A percentile compares a stretch with the other conserved stretches of the same genome.
phyloP scores from a whole-genome alignment of 805 yeast species.

The Cyberlindnera samutprakarnensis region DNA sequence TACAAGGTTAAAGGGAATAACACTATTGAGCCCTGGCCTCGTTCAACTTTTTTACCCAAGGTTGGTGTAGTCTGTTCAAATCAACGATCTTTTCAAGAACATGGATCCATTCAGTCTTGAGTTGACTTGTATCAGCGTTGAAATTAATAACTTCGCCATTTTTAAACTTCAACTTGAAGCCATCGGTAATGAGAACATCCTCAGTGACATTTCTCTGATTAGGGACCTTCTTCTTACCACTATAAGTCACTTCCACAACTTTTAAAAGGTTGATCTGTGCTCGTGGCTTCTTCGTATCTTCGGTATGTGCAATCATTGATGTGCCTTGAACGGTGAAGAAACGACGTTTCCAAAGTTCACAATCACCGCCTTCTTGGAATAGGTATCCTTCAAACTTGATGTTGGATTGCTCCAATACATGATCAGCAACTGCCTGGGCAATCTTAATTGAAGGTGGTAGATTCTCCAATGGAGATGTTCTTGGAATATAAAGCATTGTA shows the following conservation, averaged over 20 bases:
- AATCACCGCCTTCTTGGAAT: constrained; percentile 90
- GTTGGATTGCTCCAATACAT: constrained; percentile 28
- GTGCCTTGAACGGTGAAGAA: constrained; percentile 68
- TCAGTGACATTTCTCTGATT: constrained; percentile 60
- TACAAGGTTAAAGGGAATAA: background rate
- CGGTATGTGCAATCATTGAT: constrained; percentile 70
- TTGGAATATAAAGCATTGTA: constrained; percentile 62
- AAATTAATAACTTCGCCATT: constrained; percentile 81
- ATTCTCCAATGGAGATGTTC: constrained; percentile 49
- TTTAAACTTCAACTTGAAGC: constrained; percentile 66
- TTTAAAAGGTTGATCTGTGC: constrained; percentile 71
- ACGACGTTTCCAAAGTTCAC: constrained; percentile 62
- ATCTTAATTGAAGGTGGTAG: constrained; percentile 64
- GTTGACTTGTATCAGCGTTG: constrained; percentile 66
- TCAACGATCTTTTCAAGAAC: constrained; percentile 49
- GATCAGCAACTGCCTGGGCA: constrained; percentile 35
- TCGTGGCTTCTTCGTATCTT: constrained; percentile 55
- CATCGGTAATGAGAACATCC: constrained; percentile 57
- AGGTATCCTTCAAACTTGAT: constrained; percentile 56
- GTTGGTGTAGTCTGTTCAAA: constrained; percentile 50
- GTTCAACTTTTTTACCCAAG: constrained; percentile 46
- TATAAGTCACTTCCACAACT: constrained; percentile 35
- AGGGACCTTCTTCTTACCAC: constrained; percentile 22
- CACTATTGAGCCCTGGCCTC: constrained; percentile 6
- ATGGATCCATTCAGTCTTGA: constrained; percentile 59